A percentile compares a stretch with the other conserved stretches of the same genome.
Conservation (phyloP, 257 asterid species). For the Lycium barbarum region DNA sequence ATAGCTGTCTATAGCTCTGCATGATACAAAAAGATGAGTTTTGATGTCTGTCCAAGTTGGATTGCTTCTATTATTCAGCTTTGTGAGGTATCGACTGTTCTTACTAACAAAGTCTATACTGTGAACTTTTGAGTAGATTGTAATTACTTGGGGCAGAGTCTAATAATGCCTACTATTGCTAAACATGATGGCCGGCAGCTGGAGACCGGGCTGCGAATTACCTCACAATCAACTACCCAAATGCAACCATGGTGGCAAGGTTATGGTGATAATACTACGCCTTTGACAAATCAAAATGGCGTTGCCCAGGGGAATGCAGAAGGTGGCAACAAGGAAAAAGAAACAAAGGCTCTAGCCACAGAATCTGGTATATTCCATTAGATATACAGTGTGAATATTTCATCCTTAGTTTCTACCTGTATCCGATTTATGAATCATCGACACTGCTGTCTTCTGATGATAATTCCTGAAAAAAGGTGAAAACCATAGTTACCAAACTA, state of each 20-base stretch:
- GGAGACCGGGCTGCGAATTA: conserved; percentile 51
- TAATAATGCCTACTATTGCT: conserved; percentile 72
- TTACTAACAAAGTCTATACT: conserved; percentile 29
- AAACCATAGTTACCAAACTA: background rate
- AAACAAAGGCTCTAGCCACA: conserved; percentile 38
- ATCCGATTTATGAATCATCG: background rate
- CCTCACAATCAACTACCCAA: conserved; percentile 49
- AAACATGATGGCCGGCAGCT: conserved; percentile 52
- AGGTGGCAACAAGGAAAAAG: conserved; percentile 45
- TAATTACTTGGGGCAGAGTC: conserved; percentile 41
- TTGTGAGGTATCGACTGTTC: background rate
- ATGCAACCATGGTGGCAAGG: conserved; percentile 82
- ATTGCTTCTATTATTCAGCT: conserved; percentile 22
- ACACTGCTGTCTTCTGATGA: background rate
- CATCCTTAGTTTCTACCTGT: background rate
- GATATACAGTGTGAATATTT: background rate
- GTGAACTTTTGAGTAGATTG: conserved; percentile 39
- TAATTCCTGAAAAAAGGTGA: conserved; percentile 8
- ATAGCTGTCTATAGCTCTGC: background rate
- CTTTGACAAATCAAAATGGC: conserved; percentile 44
- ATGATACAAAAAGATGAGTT: conserved; percentile 10
- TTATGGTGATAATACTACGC: conserved; percentile 55
- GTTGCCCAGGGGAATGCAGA: conserved; percentile 45
- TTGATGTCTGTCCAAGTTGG: background rate
- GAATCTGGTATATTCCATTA: conserved; percentile 53